These are phyloP conservation scores for Cercospora sojina DNA, from an alignment of 2,329 filamentous ascomycete species.

Conservation along the genomic window DNA sequence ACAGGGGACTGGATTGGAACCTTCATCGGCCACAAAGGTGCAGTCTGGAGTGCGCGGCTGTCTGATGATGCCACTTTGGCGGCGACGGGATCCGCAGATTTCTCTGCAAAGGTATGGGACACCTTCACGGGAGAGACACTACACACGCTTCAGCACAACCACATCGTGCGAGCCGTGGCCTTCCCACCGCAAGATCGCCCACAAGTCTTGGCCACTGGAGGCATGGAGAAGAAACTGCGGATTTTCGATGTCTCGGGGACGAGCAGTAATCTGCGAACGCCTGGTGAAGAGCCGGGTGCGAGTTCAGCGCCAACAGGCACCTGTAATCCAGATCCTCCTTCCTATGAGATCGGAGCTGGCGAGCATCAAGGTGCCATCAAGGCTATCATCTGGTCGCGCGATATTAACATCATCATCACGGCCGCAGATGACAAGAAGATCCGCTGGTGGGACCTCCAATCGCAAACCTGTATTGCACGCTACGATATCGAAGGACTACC, in stretches of 20 bases:
- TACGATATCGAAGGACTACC: constrained; percentile 80
- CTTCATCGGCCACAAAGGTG: constrained; percentile 96
- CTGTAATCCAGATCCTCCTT: constrained; percentile 43
- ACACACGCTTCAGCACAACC: constrained; percentile 83
- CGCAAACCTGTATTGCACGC: constrained; percentile 70
- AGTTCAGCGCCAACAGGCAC: not conserved
- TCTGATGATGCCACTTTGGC: constrained; percentile 85
- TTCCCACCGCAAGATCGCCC: constrained; percentile 69
- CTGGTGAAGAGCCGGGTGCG: constrained; percentile 20
- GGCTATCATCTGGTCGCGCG: constrained; percentile 84
- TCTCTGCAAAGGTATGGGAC: constrained; percentile 91
- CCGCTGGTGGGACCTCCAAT: constrained; percentile 89
- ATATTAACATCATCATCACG: constrained; percentile 82
- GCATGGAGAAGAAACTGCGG: constrained; percentile 93
- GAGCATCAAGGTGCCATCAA: constrained; percentile 88
- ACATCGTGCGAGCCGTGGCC: constrained; percentile 91
- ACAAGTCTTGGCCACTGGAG: constrained; percentile 81
- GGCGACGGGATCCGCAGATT: constrained; percentile 92
- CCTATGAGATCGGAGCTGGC: constrained; percentile 84
- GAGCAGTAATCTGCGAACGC: constrained; percentile 27
- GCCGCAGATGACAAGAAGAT: constrained; percentile 87
- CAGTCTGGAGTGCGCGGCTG: constrained; percentile 92
- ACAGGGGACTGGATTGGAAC: constrained; percentile 98
- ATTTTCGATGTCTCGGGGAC: constrained; percentile 80
- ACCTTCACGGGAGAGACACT: constrained; percentile 89